Percentiles rank a stretch among this genome's conserved stretches.
These are phyloP conservation scores for Chlamydomonas incerta DNA, from an alignment of 139 green algal species.

Conservation along the genomic window DNA sequence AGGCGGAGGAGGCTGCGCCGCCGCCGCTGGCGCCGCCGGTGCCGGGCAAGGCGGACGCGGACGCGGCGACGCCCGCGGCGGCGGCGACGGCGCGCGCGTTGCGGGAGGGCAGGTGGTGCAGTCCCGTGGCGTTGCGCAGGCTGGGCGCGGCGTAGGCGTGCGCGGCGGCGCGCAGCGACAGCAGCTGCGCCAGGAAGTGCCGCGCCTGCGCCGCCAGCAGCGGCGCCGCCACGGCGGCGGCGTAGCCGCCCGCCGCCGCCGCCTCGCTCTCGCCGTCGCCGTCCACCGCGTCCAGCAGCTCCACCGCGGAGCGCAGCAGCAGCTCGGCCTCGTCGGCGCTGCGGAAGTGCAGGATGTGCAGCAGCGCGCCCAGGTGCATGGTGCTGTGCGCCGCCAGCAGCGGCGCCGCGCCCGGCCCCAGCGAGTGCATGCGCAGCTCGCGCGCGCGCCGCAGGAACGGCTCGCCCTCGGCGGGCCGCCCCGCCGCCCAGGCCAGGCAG, in stretches of 20 bases:
- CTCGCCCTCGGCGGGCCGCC: conserved; percentile 22
- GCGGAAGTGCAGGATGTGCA: conserved; percentile 8
- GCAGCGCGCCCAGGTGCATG: conserved; percentile 18
- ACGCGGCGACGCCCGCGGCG: neutral
- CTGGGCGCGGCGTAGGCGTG: neutral
- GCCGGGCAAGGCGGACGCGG: neutral
- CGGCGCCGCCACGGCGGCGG: neutral
- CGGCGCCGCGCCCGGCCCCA: neutral
- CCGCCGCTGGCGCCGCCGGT: neutral
- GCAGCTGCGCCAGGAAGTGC: conserved; percentile 15
- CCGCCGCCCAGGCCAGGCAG: conserved; percentile 20
- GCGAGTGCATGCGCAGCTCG: neutral
- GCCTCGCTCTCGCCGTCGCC: neutral
- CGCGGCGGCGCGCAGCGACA: neutral
- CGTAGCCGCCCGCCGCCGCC: neutral
- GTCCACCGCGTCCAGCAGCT: neutral
- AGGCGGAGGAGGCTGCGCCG: neutral
- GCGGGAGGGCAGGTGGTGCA: neutral
- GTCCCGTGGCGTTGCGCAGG: neutral
- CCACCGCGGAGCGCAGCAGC: conserved; percentile 2
- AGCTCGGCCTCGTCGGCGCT: conserved; percentile 15
- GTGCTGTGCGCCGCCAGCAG: neutral
- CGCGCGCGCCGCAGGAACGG: neutral
- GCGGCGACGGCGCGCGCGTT: too few species aligned
- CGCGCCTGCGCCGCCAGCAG: conserved; percentile 31